Conservation (phyloP, 805 yeast genomes). For the Kuraishia capsulata region DNA sequence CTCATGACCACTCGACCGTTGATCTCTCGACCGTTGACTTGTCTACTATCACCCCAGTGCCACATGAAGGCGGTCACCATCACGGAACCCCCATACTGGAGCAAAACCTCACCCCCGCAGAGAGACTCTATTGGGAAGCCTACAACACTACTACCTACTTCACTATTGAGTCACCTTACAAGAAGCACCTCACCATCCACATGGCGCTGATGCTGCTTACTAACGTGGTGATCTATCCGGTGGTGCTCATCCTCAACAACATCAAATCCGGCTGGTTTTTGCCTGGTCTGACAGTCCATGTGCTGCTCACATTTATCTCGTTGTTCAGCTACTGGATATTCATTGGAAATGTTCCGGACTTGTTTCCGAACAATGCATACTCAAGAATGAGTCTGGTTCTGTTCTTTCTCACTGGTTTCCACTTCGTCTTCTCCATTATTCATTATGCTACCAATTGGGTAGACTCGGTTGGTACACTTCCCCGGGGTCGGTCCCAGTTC, state of each 20-base stretch:
- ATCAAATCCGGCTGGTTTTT: constrained; percentile 50
- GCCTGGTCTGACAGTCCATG: constrained; percentile 44
- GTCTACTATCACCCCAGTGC: constrained; percentile 23
- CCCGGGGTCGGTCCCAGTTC: constrained; percentile 7
- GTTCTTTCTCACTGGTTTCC: constrained; percentile 41
- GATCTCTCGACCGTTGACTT: constrained; percentile 3
- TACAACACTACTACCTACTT: constrained; percentile 76
- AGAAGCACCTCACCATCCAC: constrained; percentile 48
- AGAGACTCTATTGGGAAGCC: constrained; percentile 64
- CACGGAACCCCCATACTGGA: constrained; percentile 75
- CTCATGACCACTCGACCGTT: constrained; percentile 5
- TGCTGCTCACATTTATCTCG: constrained; percentile 36
- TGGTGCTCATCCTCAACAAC: constrained; percentile 55
- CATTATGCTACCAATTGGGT: constrained; percentile 36
- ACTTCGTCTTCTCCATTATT: constrained; percentile 45
- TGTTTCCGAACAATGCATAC: constrained; percentile 76
- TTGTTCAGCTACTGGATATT: constrained; percentile 48
- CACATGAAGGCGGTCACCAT: constrained; percentile 35
- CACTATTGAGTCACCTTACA: constrained; percentile 39
- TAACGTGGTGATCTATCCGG: constrained; percentile 55
- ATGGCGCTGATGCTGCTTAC: constrained; percentile 31
- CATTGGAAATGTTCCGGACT: constrained; percentile 46
- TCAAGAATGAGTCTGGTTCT: constrained; percentile 55
- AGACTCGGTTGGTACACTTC: constrained; percentile 10
- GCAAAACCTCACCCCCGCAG: constrained; percentile 61